Evolutionary conservation across 768 basidiomycete species (phyloP).

Genomic region (Exidia glandulosa): DNA sequence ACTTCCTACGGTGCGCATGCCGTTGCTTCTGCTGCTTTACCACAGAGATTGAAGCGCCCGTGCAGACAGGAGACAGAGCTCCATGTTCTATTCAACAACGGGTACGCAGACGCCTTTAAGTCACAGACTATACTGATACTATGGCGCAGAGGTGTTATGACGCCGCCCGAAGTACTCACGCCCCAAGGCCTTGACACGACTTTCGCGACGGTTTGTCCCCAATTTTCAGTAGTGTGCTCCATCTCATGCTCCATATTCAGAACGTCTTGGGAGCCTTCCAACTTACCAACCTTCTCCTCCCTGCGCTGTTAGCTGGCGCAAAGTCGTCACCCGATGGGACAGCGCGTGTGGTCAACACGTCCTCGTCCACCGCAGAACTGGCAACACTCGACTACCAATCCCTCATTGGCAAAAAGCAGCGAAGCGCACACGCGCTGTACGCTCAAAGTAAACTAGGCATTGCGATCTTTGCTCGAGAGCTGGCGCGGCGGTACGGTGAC

Average conservation of each 20-base stretch:
- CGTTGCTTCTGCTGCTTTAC: background rate
- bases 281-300: slow-evolving; percentile 44
- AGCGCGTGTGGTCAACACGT: slow-evolving; percentile 36
- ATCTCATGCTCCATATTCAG: background rate
- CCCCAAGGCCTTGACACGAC: slow-evolving; percentile 34
- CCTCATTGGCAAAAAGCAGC: slow-evolving; percentile 27
- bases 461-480: slow-evolving; percentile 29
- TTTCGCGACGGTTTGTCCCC: slow-evolving; percentile 43
- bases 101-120: slow-evolving; percentile 20
- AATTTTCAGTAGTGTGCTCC: slow-evolving; percentile 19
- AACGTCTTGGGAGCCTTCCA: slow-evolving; percentile 38
- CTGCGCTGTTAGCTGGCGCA: slow-evolving; percentile 32
- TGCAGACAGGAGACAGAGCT: slow-evolving; percentile 34
- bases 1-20: background rate
- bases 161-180: slow-evolving; percentile 28
- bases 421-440: slow-evolving; percentile 7
- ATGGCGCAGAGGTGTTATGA: slow-evolving; percentile 36
- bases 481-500: slow-evolving; percentile 35
- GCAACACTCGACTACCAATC: slow-evolving; percentile 29
- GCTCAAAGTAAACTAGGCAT: slow-evolving; percentile 15
- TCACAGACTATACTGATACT: background rate
- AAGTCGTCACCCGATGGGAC: slow-evolving; percentile 26
- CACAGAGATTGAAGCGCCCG: background rate
- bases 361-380: slow-evolving; percentile 30
- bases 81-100: slow-evolving; percentile 40